Percentiles rank a stretch among this genome's conserved stretches.
Evolutionary conservation across 495 filamentous ascomycete genomes (phyloP).

Genomic region (Aspergillus campestris): DNA sequence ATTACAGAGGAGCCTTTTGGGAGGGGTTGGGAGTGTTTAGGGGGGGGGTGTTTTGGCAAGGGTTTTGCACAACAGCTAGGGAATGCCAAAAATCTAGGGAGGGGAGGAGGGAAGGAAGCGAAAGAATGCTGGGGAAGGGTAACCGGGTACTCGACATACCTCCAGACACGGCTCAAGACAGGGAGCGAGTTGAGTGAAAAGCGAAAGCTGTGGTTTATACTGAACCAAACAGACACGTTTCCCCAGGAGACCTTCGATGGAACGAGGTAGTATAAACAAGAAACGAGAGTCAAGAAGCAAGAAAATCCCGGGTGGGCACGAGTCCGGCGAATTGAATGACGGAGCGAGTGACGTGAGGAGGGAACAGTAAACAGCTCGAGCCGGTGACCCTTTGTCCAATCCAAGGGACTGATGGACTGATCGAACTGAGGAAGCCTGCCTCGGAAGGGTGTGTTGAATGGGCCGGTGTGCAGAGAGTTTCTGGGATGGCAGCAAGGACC

Average conservation of each 20-base stretch:
- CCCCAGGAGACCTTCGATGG: background rate
- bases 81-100: conserved; percentile 25
- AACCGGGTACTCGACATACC: conserved; percentile 18
- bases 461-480: background rate
- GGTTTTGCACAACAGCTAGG: conserved; percentile 13
- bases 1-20: conserved; percentile 8
- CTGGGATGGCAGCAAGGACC: conserved; percentile 31
- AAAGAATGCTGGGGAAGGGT: conserved; percentile 28
- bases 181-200: background rate
- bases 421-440: conserved; percentile 11
- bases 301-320: conserved; percentile 7
- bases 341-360: conserved; percentile 6
- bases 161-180: conserved; percentile 2
- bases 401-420: background rate
- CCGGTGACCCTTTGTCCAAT: background rate
- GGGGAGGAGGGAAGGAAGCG: conserved; percentile 10
- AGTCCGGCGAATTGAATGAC: conserved; percentile 9
- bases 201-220: background rate
- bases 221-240: conserved; percentile 4
- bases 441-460: background rate
- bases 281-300: conserved; percentile 1
- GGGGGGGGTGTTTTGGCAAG: conserved; percentile 11
- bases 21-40: conserved; percentile 7
- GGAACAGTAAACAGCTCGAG: conserved; percentile 4
- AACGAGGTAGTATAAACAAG: background rate